Evolutionary conservation across 73 alveolate species (phyloP).

Genomic region (Symbiodinium pilosum): DNA sequence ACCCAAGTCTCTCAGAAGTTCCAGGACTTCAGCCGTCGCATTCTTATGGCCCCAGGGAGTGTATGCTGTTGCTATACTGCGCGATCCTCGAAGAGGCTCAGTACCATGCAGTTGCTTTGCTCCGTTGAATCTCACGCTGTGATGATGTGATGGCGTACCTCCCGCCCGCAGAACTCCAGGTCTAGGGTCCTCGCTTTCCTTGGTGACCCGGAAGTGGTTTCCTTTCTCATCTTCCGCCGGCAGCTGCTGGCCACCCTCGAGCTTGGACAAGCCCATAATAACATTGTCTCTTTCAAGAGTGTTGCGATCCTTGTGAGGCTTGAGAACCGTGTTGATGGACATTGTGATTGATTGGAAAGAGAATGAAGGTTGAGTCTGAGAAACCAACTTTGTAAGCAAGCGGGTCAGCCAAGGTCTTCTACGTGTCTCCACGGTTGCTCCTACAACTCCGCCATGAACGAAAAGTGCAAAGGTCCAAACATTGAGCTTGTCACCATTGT

Average conservation of each 20-base stretch:
- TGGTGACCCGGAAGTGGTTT: too few species aligned
- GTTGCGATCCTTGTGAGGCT: too few species aligned
- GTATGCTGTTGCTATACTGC: not conserved
- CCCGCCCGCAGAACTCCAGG: not conserved
- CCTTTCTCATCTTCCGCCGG: not conserved
- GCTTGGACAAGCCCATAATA: not conserved
- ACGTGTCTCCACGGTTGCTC: not conserved
- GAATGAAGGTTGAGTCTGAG: not conserved
- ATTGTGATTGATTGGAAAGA: too few species aligned
- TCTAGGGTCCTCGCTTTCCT: not conserved
- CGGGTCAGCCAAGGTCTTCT: not conserved
- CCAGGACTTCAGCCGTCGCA: too few species aligned
- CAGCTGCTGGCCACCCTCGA: not conserved
- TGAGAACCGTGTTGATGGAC: too few species aligned
- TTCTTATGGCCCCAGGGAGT: too few species aligned
- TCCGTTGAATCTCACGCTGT: not conserved
- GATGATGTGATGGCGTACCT: not conserved
- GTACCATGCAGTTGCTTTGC: not conserved
- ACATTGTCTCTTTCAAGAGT: not conserved
- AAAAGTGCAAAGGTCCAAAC: not conserved
- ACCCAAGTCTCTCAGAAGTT: too few species aligned
- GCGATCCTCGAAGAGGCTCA: not conserved
- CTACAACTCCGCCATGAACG: not conserved
- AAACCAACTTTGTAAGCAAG: not conserved
- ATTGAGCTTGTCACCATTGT: too few species aligned